phyloP scores from a whole-genome alignment of 2,329 filamentous ascomycete species.

The Apiospora sp. region DNA sequence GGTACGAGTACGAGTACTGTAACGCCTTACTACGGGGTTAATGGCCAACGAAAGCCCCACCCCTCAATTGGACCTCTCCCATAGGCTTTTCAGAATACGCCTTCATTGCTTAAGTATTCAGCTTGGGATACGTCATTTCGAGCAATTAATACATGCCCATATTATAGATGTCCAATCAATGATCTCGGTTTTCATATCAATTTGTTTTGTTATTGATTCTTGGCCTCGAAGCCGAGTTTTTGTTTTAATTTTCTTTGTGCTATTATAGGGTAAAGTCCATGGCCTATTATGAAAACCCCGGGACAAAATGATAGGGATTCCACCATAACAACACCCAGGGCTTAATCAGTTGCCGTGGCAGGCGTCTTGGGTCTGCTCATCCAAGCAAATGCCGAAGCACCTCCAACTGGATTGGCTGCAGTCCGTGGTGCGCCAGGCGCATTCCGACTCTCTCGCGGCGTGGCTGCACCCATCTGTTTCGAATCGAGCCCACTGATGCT shows the following conservation, averaged over 20 bases:
- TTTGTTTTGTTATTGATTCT: conserved; percentile 11
- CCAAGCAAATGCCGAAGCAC: conserved; percentile 95
- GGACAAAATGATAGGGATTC: not conserved
- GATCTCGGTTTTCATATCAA: not conserved
- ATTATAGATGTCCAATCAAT: not conserved
- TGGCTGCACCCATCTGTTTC: conserved; percentile 38
- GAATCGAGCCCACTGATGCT: conserved; percentile 46
- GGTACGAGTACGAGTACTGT: not conserved
- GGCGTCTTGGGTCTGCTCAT: conserved; percentile 61
- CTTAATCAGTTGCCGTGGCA: conserved; percentile 19
- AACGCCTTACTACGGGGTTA: not conserved
- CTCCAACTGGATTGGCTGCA: conserved; percentile 83
- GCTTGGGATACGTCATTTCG: not conserved
- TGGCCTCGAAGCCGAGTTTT: not conserved
- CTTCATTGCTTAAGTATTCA: not conserved
- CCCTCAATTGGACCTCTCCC: conserved; percentile 7
- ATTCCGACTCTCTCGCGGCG: conserved; percentile 46
- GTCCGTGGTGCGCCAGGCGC: conserved; percentile 56
- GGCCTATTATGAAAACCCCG: not conserved
- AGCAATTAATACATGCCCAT: not conserved
- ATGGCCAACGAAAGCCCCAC: not conserved
- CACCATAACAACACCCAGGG: not conserved
- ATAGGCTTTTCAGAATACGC: not conserved
- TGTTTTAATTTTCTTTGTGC: not conserved
- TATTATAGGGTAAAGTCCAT: conserved; percentile 4